These are phyloP conservation scores for Spathaspora boniae DNA, from an alignment of 805 yeast genomes.

Conservation along the genomic window DNA sequence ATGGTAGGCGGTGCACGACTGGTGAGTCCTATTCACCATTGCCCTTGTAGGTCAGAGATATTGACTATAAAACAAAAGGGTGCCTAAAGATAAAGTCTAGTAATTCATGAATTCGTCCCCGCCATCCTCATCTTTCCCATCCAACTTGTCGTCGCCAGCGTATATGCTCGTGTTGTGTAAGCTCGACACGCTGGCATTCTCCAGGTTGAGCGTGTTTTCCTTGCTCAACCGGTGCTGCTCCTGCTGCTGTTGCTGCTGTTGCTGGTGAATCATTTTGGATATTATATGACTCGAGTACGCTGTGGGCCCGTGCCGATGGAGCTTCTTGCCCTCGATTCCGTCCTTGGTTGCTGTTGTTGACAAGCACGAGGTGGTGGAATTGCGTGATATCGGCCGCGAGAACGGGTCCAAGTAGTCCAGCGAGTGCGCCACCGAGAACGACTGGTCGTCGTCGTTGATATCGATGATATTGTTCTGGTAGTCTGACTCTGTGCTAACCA, in stretches of 20 bases:
- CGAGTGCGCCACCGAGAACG: conserved; percentile 2
- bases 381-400: conserved; percentile 59
- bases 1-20: too few species aligned
- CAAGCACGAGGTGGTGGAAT: conserved; percentile 62
- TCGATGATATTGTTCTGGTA: conserved; percentile 15
- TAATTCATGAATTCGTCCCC: too few species aligned
- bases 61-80: too few species aligned
- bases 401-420: conserved; percentile 18
- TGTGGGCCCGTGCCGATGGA: conserved; percentile 44
- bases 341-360: conserved; percentile 74
- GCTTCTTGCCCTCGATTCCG: conserved; percentile 63
- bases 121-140: too few species aligned
- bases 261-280: conserved; percentile 23
- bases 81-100: too few species aligned
- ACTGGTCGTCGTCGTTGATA: conserved; percentile 1
- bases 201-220: too few species aligned
- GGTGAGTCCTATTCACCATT: too few species aligned
- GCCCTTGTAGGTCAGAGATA: too few species aligned
- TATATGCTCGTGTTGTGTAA: background rate
- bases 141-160: too few species aligned
- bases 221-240: conserved; percentile 4
- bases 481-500: conserved; percentile 24
- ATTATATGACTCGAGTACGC: conserved; percentile 31
- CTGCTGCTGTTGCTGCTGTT: conserved; percentile 7
- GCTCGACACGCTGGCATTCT: background rate